phyloP scores from a whole-genome alignment of 169 alveolate species.

The Eimeria acervulina region DNA sequence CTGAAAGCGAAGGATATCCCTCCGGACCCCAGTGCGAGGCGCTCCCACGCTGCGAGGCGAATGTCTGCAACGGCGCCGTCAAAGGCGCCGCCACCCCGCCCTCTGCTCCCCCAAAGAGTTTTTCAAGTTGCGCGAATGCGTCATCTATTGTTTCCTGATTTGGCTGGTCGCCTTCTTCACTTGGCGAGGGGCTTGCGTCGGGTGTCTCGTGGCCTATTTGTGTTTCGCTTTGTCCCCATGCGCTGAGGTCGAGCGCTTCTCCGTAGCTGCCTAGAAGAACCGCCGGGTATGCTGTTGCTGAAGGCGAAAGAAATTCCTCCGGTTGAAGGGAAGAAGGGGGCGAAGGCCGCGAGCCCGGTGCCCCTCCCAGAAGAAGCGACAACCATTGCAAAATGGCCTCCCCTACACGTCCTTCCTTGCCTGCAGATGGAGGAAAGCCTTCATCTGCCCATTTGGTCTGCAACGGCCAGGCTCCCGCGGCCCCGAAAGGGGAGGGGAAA shows the following conservation, averaged over 20 bases:
- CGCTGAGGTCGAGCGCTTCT: neutral
- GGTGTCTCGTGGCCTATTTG: neutral
- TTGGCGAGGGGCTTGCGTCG: neutral
- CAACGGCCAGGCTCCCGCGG: neutral
- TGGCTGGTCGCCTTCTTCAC: neutral
- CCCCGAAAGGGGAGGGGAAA: too few species aligned
- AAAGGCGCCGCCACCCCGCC: neutral
- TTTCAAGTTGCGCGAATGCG: neutral
- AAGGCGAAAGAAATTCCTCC: neutral
- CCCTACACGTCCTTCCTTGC: neutral
- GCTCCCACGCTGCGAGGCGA: neutral
- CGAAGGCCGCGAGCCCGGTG: neutral
- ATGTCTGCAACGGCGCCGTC: neutral
- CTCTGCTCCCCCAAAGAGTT: neutral
- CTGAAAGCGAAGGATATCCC: neutral
- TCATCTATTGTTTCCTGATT: neutral
- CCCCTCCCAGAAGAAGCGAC: too few species aligned
- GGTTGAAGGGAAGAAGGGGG: neutral
- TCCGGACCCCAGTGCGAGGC: neutral
- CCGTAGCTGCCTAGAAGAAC: neutral
- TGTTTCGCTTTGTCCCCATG: neutral
- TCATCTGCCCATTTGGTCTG: neutral
- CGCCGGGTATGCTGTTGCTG: neutral
- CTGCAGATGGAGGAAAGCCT: neutral
- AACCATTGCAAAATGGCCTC: neutral